Base-by-base conservation (phyloP, 1,284 basidiomycete species). In the Rhodotorula sp. region DNA sequence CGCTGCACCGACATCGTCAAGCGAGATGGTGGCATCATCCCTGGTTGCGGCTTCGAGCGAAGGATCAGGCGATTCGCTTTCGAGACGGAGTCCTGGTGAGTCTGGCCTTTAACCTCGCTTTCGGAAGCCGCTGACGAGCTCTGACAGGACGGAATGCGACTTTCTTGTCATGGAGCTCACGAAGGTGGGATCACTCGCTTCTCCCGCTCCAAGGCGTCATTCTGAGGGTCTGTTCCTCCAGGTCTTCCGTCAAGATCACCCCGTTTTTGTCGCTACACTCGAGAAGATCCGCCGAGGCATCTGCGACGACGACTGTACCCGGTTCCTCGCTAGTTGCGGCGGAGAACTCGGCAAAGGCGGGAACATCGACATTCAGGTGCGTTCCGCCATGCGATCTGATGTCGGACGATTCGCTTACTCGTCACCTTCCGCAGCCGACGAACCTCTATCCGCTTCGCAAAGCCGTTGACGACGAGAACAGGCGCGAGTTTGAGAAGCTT, bases 231-330 rank as follows among this genome's bases (percentile, higher is more conserved):
- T 7, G n/a, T 19, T 2, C 48, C 8, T 13, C 27, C 59, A 76
- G 71, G 76, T 77, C 29, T 77, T 75, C 55, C 71, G 76, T 15
- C 76, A 77, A 68, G 66, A 65, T 24, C 72, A 75, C 34, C 62
- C 59, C n/a, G 66, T 62, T 5, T 77, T 77, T 51, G 74, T 76
- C 59, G 55, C 58, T 6, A 69, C 76, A 46, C 70, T 77, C 20
- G 74, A 76, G 29, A 74, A 75, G 64, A 71, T 77, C 39, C 66
- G 76, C 1, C 66, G 72, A 10, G 76, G 76, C 0, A 49, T 59
- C 39, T 74, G 75, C 64, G 75, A 76, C 64, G 64, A 75, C 6
- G 54, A 44, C 6, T 66, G 67, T 48, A 54, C 67, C 44, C 48
- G 66, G 13, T 62, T 73, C 6, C 68, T 76, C 52, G 22, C 44